A percentile compares a stretch with the other conserved stretches of the same genome.
These are phyloP conservation scores for Coemansia sp. DNA, from an alignment of 192 early-diverging fungal genomes.

Conservation along the genomic window DNA sequence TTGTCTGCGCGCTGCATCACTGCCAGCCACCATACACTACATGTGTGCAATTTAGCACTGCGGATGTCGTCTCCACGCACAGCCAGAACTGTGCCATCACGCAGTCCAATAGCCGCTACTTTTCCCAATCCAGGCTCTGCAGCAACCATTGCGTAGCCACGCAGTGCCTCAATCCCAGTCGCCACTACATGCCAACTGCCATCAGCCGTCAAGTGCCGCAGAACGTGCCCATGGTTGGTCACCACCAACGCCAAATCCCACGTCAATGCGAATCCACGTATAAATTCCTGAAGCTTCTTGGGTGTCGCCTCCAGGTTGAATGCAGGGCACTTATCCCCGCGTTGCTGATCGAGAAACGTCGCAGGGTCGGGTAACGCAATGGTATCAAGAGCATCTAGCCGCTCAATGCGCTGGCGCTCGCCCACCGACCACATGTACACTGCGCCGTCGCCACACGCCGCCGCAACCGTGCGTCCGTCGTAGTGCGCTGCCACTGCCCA, in stretches of 20 bases:
- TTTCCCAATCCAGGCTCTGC: not conserved
- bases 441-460: conserved; percentile 81
- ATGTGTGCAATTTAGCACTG: not conserved
- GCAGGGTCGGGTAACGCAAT: not conserved
- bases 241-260: not conserved
- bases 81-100: not conserved
- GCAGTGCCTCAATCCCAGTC: not conserved
- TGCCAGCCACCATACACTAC: not conserved
- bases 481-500: conserved; percentile 71
- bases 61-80: not conserved
- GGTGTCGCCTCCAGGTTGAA: too few relatives aligned
- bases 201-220: not conserved
- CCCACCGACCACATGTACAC: conserved; percentile 63
- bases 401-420: not conserved
- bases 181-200: not conserved
- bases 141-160: not conserved
- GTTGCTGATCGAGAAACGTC: not conserved
- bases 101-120: not conserved
- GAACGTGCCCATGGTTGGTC: not conserved
- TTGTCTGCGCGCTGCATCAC: not conserved
- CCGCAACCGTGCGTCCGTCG: conserved; percentile 56
- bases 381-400: not conserved
- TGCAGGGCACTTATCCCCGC: not conserved
- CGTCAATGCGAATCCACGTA: not conserved
- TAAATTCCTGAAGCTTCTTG: not conserved